phyloP scores from a whole-genome alignment of 768 basidiomycete genomes.

The Solioccasus polychromus region DNA sequence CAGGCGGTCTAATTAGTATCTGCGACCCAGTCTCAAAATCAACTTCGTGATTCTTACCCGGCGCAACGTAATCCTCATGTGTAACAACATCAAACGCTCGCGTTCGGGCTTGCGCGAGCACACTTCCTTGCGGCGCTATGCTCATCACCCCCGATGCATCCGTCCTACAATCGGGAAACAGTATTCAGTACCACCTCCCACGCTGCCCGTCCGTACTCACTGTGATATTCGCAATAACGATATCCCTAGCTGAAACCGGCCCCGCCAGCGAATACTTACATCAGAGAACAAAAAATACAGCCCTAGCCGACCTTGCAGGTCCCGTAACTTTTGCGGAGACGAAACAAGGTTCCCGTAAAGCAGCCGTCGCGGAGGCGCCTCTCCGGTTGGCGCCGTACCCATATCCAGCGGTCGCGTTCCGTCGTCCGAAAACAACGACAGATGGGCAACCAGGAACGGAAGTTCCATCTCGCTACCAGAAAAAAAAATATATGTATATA shows the following conservation, averaged over 20 bases:
- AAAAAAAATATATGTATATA: slow-evolving; percentile 17
- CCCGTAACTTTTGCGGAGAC: slow-evolving; percentile 73
- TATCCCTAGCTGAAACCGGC: slow-evolving; percentile 72
- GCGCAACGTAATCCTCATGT: slow-evolving; percentile 71
- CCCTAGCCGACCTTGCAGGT: slow-evolving; percentile 77
- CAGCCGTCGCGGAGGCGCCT: slow-evolving; percentile 51
- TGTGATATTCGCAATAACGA: slow-evolving; percentile 71
- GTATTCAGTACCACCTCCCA: slow-evolving; percentile 13
- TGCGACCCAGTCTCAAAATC: slow-evolving; percentile 14
- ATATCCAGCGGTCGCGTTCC: slow-evolving; percentile 62
- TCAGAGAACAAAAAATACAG: slow-evolving; percentile 90
- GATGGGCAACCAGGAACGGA: slow-evolving; percentile 82
- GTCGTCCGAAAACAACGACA: slow-evolving; percentile 71
- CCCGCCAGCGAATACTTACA: slow-evolving; percentile 78
- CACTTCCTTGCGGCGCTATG: slow-evolving; percentile 56
- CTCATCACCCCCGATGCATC: slow-evolving; percentile 51
- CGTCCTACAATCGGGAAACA: slow-evolving; percentile 33
- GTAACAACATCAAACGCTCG: slow-evolving; percentile 76
- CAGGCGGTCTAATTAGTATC: slow-evolving; percentile 15
- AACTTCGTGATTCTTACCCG: slow-evolving; percentile 51
- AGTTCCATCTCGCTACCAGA: slow-evolving; percentile 73
- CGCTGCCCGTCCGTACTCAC: slow-evolving; percentile 43
- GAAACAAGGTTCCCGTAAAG: slow-evolving; percentile 87
- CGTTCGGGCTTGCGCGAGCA: slow-evolving; percentile 72
- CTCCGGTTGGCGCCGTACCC: slow-evolving; percentile 48